A percentile compares a stretch with the other conserved stretches of the same genome.
These are phyloP conservation scores for Chenopodium album DNA, from an alignment of 148 eudicot species.

Conservation along the genomic window DNA sequence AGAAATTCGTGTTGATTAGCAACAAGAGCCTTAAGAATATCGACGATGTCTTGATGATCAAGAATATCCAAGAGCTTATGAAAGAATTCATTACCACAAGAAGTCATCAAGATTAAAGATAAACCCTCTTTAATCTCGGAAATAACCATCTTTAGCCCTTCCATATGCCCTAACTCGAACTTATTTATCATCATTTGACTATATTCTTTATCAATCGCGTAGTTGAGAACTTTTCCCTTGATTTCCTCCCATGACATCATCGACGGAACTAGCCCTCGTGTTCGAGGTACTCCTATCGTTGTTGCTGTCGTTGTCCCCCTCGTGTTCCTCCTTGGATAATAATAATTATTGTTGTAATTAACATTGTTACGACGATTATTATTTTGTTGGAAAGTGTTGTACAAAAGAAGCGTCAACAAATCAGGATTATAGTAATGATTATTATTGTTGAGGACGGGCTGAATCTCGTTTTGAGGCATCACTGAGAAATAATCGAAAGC, in stretches of 20 bases:
- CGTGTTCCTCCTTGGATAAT: too few species aligned
- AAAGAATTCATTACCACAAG: slow-evolving; percentile 32
- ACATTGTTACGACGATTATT: too few species aligned
- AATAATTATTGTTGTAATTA: too few species aligned
- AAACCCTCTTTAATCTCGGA: slow-evolving; percentile 34
- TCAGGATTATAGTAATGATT: too few species aligned
- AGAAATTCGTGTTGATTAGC: slow-evolving; percentile 12
- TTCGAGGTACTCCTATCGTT: too few species aligned
- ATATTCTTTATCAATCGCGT: slow-evolving; percentile 29
- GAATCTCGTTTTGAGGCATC: not conserved
- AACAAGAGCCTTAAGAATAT: slow-evolving; percentile 27
- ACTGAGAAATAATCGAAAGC: too few species aligned
- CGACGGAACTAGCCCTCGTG: too few species aligned
- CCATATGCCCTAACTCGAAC: slow-evolving; percentile 22
- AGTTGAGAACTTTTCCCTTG: slow-evolving; percentile 1
- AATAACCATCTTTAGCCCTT: slow-evolving; percentile 33
- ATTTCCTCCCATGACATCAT: not conserved
- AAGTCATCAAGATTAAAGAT: slow-evolving; percentile 28
- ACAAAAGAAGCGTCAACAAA: too few species aligned
- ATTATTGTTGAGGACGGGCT: too few species aligned
- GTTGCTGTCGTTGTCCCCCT: too few species aligned
- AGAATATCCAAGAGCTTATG: slow-evolving; percentile 34
- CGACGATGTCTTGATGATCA: slow-evolving; percentile 27
- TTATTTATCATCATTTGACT: slow-evolving; percentile 24
- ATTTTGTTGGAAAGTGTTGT: too few species aligned